phyloP scores from a whole-genome alignment of 345 rosid species.

The Salix koriyanagi region DNA sequence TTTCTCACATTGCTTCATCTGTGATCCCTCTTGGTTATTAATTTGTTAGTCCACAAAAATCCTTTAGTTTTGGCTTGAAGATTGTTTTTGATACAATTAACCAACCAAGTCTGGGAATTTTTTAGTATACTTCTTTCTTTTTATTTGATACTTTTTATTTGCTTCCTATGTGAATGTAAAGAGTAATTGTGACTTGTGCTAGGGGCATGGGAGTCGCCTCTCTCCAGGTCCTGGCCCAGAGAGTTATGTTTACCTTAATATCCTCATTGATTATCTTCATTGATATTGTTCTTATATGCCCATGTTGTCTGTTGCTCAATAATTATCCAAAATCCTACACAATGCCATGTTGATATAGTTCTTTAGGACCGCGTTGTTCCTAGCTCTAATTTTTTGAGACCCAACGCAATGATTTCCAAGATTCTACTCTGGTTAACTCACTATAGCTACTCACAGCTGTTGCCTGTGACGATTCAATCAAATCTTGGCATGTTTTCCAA shows the following conservation, averaged over 20 bases:
- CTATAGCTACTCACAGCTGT: not conserved
- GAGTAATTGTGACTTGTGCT: no score
- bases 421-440: not conserved
- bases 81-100: not conserved
- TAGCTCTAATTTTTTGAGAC: no score
- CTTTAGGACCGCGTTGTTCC: no score
- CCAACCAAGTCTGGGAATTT: not conserved
- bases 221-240: not conserved
- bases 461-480: not conserved
- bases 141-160: not conserved
- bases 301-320: not conserved
- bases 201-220: not conserved
- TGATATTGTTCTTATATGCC: not conserved
- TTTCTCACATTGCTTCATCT: not conserved
- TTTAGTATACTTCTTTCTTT: not conserved
- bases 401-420: no score
- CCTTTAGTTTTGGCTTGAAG: not conserved
- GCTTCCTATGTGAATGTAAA: not conserved
- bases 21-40: not conserved
- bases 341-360: no score
- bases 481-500: not conserved
- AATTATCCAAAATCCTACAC: not conserved
- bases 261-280: no score
- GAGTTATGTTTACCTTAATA: not conserved
- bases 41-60: no score